Percentiles rank a stretch among this genome's conserved stretches.
Conservation (phyloP, 148 eudicot genomes). For the Rhododendron molle region DNA sequence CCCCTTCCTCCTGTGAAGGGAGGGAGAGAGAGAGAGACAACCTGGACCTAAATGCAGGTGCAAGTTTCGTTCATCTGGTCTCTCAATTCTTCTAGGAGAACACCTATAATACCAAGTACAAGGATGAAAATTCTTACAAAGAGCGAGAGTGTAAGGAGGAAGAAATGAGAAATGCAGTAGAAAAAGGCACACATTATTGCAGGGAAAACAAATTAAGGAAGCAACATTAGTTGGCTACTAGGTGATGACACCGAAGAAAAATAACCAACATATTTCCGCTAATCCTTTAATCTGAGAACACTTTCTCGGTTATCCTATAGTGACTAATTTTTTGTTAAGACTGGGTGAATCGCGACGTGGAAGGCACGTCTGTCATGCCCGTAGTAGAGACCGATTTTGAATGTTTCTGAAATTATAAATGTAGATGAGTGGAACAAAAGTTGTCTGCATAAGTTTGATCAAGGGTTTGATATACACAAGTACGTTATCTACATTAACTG, state of each 20-base stretch:
- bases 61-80: constrained; percentile 78
- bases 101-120: constrained; percentile 32
- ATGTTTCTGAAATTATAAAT: too few relatives aligned
- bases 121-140: too few relatives aligned
- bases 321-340: background rate
- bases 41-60: constrained; percentile 79
- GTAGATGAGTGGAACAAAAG: too few relatives aligned
- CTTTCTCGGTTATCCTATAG: background rate
- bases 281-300: background rate
- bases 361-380: too few relatives aligned
- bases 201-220: background rate
- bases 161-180: too few relatives aligned
- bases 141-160: too few relatives aligned
- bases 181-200: too few relatives aligned
- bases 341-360: too few relatives aligned
- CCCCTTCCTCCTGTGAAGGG: constrained; percentile 98
- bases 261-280: background rate
- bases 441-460: too few relatives aligned
- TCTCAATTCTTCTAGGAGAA: constrained; percentile 83
- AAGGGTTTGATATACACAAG: too few relatives aligned
- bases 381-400: too few relatives aligned
- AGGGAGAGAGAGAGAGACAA: constrained; percentile 59
- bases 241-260: background rate
- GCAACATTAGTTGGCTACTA: background rate
- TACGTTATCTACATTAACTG: too few relatives aligned